Conservation (phyloP, 768 basidiomycete species). For the Hortiboletus campestris region DNA sequence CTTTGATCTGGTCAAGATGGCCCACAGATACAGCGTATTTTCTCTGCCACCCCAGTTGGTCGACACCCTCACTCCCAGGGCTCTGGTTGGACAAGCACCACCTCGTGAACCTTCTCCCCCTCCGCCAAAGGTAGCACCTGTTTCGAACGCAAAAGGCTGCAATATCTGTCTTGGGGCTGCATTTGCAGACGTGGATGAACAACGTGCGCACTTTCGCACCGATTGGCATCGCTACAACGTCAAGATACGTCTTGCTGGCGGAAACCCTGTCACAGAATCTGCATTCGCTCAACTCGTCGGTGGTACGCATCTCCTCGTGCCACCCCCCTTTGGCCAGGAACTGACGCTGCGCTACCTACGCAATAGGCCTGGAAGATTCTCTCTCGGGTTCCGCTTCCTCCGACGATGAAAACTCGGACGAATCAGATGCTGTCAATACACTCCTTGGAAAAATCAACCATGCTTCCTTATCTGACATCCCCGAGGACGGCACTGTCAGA, state of each 20-base stretch:
- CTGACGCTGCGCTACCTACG: neutral
- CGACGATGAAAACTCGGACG: conserved; percentile 49
- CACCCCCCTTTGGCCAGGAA: neutral
- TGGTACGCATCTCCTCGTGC: conserved; percentile 45
- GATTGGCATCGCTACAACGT: conserved; percentile 99
- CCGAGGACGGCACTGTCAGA: conserved; percentile 37
- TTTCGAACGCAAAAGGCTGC: conserved; percentile 51
- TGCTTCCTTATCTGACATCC: conserved; percentile 45
- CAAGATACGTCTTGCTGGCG: conserved; percentile 70
- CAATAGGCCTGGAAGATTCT: conserved; percentile 74
- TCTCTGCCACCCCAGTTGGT: conserved; percentile 69
- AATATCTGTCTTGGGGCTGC: conserved; percentile 66
- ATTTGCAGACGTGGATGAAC: conserved; percentile 77
- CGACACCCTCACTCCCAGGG: conserved; percentile 67
- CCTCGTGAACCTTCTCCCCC: conserved; percentile 33
- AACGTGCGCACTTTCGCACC: conserved; percentile 82
- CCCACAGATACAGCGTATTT: conserved; percentile 59
- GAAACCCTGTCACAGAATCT: conserved; percentile 60
- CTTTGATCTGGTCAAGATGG: conserved; percentile 15
- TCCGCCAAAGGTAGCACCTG: conserved; percentile 29
- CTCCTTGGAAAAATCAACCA: conserved; percentile 63
- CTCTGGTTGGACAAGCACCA: conserved; percentile 44
- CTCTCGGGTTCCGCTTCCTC: conserved; percentile 90
- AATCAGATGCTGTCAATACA: conserved; percentile 63
- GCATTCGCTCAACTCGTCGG: conserved; percentile 80